Conservation (phyloP, 306 rosid species). For the Quillaja saponaria region DNA sequence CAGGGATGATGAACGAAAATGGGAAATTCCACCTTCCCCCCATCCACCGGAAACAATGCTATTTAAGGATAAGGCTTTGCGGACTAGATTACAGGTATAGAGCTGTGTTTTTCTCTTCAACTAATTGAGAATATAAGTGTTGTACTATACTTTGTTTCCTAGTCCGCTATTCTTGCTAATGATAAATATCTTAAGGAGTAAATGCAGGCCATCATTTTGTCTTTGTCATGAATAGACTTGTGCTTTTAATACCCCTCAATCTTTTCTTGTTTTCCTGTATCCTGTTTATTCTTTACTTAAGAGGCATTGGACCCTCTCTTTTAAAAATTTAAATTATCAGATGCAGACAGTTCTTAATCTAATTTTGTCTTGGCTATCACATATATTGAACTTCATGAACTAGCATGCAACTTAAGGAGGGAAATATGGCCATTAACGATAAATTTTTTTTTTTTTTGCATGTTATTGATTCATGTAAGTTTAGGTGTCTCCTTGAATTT, state of each 20-base stretch:
- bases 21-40: conserved; percentile 83
- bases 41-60: conserved; percentile 68
- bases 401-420: background rate
- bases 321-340: background rate
- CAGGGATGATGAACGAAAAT: conserved; percentile 62
- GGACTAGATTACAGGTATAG: conserved; percentile 73
- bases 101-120: background rate
- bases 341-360: conserved; percentile 4
- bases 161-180: conserved; percentile 6
- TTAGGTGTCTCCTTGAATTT: conserved; percentile 3
- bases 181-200: no score
- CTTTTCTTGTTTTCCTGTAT: background rate
- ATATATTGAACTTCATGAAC: background rate
- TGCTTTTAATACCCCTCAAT: background rate
- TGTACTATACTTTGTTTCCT: conserved; percentile 13
- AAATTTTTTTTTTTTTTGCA: background rate
- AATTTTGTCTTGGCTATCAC: background rate
- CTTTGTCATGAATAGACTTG: background rate
- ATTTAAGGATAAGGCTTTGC: conserved; percentile 75
- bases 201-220: conserved; percentile 1
- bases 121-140: background rate
- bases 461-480: conserved; percentile 3
- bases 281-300: background rate
- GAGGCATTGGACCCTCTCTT: background rate
- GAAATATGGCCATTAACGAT: background rate